Evolutionary conservation across 352 stramenopile species (phyloP), one percentile per base, ranked within the genome.

Genomic region (Pythium scleroteichum): DNA sequence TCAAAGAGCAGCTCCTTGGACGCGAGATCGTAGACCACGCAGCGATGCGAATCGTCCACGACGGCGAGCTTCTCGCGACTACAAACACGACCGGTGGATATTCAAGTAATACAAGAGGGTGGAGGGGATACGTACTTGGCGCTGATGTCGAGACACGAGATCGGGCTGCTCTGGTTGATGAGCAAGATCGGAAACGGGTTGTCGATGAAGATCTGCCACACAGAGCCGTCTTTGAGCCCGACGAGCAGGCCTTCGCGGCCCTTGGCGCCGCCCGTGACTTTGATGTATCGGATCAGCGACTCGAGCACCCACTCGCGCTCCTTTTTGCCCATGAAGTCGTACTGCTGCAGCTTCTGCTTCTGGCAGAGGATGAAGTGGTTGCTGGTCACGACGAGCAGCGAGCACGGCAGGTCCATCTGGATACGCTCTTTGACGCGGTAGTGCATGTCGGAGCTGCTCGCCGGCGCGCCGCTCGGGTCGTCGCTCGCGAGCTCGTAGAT

Each of bases 161-260:
- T 96, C 17, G 82, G 63, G 53, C 82, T 85, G 52, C 62, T 85
- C 47, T 96, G 85, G 49, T 94, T 83, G 60, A 97, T 93, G 13
- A 98, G 68, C 45, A 92, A 78, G 42, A 98, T 92, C 14, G 94
- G 95, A 59, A 98, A 98, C 33, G 92, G 82, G 63, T 98, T 98
- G 71, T 98, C 90, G 62, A 98, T 83, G 74, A 97, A 98, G 32
- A 98, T 88, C 55, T 97, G 90, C 65, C 94, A 89, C 5, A 98
- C 84, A 0, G 76, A 82, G 27, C 95, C 95, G 65, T 97, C 85
- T 32, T 97, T 90, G n/a, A 98, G 74, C 1, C 94, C 94, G 12
- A 98, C 82, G 0, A 98, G 76, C 22, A 98, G 58, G 0, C 87
- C 93, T 72, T 98, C 94, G 14, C 76, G 75, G 29, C 94, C 90